Evolutionary conservation across 495 filamentous ascomycete genomes (phyloP).

Genomic region (Collariella sp.): DNA sequence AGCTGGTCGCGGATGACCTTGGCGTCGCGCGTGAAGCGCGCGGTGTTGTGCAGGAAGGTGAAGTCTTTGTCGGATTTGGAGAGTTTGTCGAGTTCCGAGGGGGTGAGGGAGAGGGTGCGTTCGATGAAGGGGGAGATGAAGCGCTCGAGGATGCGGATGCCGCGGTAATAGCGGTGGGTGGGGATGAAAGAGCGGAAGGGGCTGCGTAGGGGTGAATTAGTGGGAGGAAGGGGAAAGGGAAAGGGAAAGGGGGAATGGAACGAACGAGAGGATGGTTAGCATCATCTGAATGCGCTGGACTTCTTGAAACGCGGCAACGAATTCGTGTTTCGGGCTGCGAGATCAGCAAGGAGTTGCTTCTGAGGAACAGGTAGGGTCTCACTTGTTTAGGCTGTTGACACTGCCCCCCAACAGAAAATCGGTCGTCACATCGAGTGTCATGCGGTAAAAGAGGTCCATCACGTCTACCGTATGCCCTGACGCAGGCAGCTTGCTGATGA

Average conservation of each 20-base stretch:
- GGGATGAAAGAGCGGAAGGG: conserved; percentile 39
- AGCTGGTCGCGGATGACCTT: conserved; percentile 50
- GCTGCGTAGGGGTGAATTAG: conserved; percentile 15
- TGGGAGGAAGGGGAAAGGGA: not conserved
- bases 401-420: conserved; percentile 50
- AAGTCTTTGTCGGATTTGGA: conserved; percentile 24
- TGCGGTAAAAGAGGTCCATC: conserved; percentile 45
- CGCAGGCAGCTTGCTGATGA: conserved; percentile 34
- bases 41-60: conserved; percentile 44
- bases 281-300: conserved; percentile 45
- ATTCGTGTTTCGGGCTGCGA: conserved; percentile 37
- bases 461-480: conserved; percentile 40
- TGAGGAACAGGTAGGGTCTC: not conserved
- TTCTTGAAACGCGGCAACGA: conserved; percentile 45
- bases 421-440: conserved; percentile 52
- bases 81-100: conserved; percentile 43
- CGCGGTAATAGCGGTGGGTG: conserved; percentile 32
- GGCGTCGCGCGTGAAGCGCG: conserved; percentile 36
- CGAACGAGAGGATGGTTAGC: conserved; percentile 35
- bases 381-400: conserved; percentile 46
- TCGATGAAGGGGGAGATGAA: conserved; percentile 47
- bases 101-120: conserved; percentile 38
- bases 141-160: conserved; percentile 22
- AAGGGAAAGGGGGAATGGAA: not conserved
- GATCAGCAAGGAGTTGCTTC: not conserved